Conservation (phyloP, 2,329 filamentous ascomycete genomes). For the Alternaria sp. region DNA sequence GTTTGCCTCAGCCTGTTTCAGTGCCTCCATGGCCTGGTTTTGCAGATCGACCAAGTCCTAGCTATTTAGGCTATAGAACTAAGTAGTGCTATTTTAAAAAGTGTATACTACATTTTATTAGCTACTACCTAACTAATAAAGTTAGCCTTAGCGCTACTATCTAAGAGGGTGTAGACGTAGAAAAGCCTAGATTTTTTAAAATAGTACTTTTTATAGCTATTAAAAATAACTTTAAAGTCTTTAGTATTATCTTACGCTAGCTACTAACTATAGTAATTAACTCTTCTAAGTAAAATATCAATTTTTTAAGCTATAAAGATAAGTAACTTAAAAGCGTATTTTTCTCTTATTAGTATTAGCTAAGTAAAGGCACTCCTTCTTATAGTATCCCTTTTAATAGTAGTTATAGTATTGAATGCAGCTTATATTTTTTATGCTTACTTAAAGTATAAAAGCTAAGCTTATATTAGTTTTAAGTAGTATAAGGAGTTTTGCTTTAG, state of each 20-base stretch:
- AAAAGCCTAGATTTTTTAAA: background rate
- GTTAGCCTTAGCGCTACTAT: background rate
- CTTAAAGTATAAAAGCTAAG: too few relatives aligned
- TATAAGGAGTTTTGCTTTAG: too few relatives aligned
- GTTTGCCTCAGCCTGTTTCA: conserved; percentile 20
- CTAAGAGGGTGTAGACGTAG: background rate
- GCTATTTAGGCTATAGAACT: too few relatives aligned
- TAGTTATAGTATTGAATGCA: background rate
- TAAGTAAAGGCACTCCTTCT: conserved; percentile 12
- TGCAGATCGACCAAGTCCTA: too few relatives aligned
- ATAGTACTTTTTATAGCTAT: background rate
- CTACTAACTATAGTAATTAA: too few relatives aligned
- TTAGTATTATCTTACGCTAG: too few relatives aligned
- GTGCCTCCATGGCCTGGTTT: conserved; percentile 19
- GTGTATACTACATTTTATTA: too few relatives aligned
- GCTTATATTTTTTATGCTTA: background rate
- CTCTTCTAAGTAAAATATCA: background rate
- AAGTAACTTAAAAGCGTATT: background rate
- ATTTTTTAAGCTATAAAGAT: background rate
- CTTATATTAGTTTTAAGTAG: too few relatives aligned
- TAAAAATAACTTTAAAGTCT: too few relatives aligned
- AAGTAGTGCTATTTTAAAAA: too few relatives aligned
- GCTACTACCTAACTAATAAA: background rate
- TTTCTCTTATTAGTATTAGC: background rate
- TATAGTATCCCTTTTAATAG: background rate